Conservation (phyloP, 345 rosid species). For the Gossypium thurberi region DNA sequence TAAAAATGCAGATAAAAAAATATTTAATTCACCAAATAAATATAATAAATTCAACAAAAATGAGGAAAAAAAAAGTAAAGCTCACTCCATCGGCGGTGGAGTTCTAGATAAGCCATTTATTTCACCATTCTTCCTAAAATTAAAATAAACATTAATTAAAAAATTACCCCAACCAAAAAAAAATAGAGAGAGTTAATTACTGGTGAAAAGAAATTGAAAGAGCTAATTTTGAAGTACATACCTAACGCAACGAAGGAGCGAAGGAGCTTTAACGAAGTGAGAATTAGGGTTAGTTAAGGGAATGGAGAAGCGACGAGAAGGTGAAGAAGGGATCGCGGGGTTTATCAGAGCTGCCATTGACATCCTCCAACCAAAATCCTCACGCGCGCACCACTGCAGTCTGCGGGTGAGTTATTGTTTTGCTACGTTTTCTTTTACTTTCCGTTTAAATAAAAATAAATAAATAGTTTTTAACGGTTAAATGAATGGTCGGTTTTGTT, state of each 20-base stretch:
- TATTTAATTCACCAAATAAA: neutral
- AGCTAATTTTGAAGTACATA: neutral
- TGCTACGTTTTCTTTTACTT: neutral
- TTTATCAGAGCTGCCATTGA: conserved; percentile 25
- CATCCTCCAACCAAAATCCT: neutral
- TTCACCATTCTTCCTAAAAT: conserved; percentile 36
- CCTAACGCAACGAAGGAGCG: conserved; percentile 21
- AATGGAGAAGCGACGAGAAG: conserved; percentile 11
- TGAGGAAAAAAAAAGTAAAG: neutral
- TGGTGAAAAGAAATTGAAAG: neutral
- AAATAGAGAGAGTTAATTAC: neutral
- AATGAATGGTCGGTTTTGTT: neutral
- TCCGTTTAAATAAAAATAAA: neutral
- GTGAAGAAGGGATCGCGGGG: conserved; percentile 23
- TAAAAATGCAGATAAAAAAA: conserved; percentile 16
- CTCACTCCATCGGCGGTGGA: conserved; percentile 31
- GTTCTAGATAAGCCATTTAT: conserved; percentile 23
- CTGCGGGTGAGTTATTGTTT: neutral
- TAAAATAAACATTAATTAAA: neutral
- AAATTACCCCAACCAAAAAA: neutral
- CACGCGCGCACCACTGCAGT: neutral
- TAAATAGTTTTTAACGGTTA: neutral
- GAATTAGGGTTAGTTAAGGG: neutral
- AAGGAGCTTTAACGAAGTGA: conserved; percentile 11
- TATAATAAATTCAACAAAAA: neutral